Base-by-base conservation (phyloP, 2,329 filamentous ascomycete species). In the Escovopsis sp. region DNA sequence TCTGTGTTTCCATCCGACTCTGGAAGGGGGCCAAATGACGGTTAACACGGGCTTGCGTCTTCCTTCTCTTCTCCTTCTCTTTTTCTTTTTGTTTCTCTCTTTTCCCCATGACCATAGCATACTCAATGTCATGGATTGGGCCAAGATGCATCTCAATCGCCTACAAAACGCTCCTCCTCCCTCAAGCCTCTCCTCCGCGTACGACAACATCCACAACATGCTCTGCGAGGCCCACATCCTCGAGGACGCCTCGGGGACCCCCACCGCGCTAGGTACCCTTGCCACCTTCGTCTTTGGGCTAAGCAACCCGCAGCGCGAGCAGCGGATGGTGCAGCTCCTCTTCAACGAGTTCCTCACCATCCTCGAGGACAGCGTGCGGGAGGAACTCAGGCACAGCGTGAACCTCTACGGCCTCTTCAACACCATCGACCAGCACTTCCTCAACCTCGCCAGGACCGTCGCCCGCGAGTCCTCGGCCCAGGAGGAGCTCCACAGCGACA, bases 61-160 rank as follows among this genome's bases (percentile, higher is more conserved):
- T 38, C 48, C 51, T 34, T 53, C 34, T 26, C 21, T 23, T 23
- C 21, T 23, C 21, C 21, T 23, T 2, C 10, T 23, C 10, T 23
- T 9, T 23, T 23, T 23, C 10, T 5, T 23, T 23, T 10, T 23
- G 6, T 23, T 23, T 23, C 10, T 23, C 21, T 2, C 21, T 23
- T 23, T 23, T 23, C 21, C 3, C 21, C 21, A 23, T 10, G 6
- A 23, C 21, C 23, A 35, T 48, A 79, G 80, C 40, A 93, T 94
- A 45, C 68, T 96, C 26, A 79, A 90, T 41, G 85, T 92, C 35
- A 94, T 96, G 86, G 85, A 94, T 52, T 94, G 88, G 88, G 83
- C 85, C 12, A 80, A 80, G 50, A 76, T 86, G 44, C 86, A 94
- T 55, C 72, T 96, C 12, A 67, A 76, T 40, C 76, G 76, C 31